Evolutionary conservation across 805 yeast species (phyloP), one percentile per base, ranked within the genome.

Genomic region (Starmerella vitae): DNA sequence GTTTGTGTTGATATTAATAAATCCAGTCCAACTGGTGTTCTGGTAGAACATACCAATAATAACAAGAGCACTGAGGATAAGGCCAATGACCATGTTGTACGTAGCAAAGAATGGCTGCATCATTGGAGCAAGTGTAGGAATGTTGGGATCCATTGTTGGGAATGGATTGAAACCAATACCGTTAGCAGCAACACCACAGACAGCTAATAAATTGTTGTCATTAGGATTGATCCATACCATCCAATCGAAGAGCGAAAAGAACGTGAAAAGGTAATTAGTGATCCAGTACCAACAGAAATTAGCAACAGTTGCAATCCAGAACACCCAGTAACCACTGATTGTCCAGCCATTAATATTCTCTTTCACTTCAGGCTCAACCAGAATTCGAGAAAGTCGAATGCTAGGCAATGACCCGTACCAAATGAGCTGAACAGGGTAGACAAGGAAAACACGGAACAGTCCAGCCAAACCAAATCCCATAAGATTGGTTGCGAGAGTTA

Each of bases 401-500:
- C 66, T 58, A 14, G 76, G 75, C 41, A 72, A 47, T 4, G 60
- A 41, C 4, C 65, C 58, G 31, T 74, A 77, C 80, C 79, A 74
- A 20, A 75, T 50, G 4, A 73, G 60, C 40, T 64, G 56, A 3
- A 58, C 58, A 7, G 76, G 76, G 48, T 73, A 73, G 7, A 75
- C 67, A 2, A 65, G 66, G 35, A 76, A 71, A 42, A 70, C 70
- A 50, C 79, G 67, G 66, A 74, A 65, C 22, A 77, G 50, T 36
- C 79, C 78, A 5, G 84, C 81, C 52, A 77, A 67, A 1, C 80
- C 77, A 50, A 74, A 71, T 17, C 84, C 85, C 47, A 77, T 58
- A 43, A 71, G 69, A 52, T 75, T 79, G 2, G 80, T 66, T 2
- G 78, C 65, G 4, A 74, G 47, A 1, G 71, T 60, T 29, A 76